phyloP scores from a whole-genome alignment of 1,284 basidiomycete genomes.

The Puccinia triticina region DNA sequence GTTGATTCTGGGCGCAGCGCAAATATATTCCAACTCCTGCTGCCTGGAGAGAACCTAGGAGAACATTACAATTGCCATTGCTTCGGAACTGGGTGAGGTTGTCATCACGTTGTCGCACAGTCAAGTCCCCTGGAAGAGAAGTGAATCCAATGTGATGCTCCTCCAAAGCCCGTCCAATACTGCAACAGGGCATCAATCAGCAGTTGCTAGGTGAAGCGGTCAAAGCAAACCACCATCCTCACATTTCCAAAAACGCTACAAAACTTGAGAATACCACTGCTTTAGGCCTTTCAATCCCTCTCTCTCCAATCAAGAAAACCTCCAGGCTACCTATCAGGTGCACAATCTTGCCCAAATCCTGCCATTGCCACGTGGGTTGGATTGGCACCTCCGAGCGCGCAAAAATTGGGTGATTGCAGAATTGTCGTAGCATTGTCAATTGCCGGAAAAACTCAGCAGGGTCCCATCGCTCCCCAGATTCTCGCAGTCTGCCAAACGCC shows the following conservation, averaged over 20 bases:
- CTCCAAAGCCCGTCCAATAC: neutral
- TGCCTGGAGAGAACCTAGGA: neutral
- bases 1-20: neutral
- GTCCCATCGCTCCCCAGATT: neutral
- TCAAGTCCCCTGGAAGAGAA: neutral
- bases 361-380: neutral
- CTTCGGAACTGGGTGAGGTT: neutral
- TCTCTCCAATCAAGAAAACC: neutral
- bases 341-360: neutral
- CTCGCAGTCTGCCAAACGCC: neutral
- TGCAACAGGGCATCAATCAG: neutral
- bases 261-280: constrained; percentile 10
- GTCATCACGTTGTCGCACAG: neutral
- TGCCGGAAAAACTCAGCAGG: neutral
- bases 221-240: neutral
- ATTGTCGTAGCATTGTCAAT: neutral
- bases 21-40: neutral
- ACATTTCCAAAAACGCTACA: neutral
- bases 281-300: neutral
- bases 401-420: neutral
- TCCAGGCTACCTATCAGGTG: neutral
- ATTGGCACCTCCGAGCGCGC: neutral
- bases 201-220: too few relatives aligned
- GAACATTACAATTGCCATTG: neutral
- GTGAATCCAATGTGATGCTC: neutral